These are phyloP conservation scores for Saksenaea oblongispora DNA, from an alignment of 371 early-diverging fungal species.

Conservation along the genomic window DNA sequence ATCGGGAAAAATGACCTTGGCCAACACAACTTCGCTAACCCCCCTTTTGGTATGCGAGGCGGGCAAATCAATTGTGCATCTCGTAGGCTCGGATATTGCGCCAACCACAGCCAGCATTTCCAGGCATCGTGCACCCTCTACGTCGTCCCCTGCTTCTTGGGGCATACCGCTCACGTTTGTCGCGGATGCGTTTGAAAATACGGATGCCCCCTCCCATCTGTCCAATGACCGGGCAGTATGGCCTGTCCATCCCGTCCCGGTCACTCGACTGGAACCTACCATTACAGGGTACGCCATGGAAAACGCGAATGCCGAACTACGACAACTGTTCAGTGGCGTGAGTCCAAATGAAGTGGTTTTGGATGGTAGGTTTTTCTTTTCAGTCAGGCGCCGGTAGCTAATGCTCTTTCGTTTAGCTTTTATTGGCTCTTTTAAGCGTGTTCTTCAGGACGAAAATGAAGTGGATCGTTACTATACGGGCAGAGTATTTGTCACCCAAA, in stretches of 20 bases:
- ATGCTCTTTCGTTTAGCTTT: constrained; percentile 23
- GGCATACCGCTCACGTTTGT: constrained; percentile 53
- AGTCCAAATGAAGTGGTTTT: constrained; percentile 39
- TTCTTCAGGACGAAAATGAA: constrained; percentile 15
- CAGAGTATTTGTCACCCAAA: constrained; percentile 45
- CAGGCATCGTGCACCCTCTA: constrained; percentile 3
- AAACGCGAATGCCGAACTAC: constrained; percentile 33
- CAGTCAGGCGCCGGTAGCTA: too few species aligned
- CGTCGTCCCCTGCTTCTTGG: constrained; percentile 28
- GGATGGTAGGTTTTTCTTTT: constrained; percentile 26
- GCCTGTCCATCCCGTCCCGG: not conserved
- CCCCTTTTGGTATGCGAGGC: constrained; percentile 44
- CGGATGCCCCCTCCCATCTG: not conserved
- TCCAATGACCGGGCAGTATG: not conserved
- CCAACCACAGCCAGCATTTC: constrained; percentile 7
- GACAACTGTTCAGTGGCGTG: constrained; percentile 45
- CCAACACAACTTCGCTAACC: constrained; percentile 39
- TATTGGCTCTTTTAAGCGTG: constrained; percentile 39
- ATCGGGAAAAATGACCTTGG: constrained; percentile 21
- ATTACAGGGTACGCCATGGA: constrained; percentile 29
- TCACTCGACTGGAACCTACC: not conserved
- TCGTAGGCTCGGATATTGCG: constrained; percentile 9
- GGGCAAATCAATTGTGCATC: constrained; percentile 20
- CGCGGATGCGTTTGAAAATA: constrained; percentile 11
- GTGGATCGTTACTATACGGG: constrained; percentile 47